These are phyloP conservation scores for Phalaenopsis aphrodite DNA, from an alignment of 106 monocot genomes.

Conservation along the genomic window DNA sequence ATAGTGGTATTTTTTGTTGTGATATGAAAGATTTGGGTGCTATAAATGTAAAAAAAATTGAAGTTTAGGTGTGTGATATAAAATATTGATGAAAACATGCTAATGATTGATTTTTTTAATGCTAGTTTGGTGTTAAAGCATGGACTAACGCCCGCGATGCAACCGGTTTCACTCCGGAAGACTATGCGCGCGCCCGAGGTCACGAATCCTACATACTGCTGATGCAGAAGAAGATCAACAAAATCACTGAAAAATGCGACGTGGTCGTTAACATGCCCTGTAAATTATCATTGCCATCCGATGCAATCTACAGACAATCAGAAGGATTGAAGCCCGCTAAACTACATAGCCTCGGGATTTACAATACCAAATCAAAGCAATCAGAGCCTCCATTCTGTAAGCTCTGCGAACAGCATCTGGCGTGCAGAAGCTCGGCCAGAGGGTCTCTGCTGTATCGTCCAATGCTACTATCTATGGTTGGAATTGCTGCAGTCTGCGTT, in stretches of 20 bases:
- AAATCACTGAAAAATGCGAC: constrained; percentile 10
- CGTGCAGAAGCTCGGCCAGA: neutral
- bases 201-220: constrained; percentile 44
- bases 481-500: constrained; percentile 76
- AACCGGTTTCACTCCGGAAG: constrained; percentile 56
- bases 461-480: constrained; percentile 46
- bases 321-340: constrained; percentile 9
- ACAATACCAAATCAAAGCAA: constrained; percentile 8
- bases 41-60: too few species aligned
- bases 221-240: constrained; percentile 46
- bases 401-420: constrained; percentile 34
- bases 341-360: constrained; percentile 12
- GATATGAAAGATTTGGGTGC: too few species aligned
- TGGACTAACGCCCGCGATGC: constrained; percentile 55
- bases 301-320: neutral
- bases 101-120: neutral
- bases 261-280: constrained; percentile 30
- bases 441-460: constrained; percentile 43
- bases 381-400: constrained; percentile 17
- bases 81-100: neutral
- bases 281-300: neutral
- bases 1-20: too few species aligned
- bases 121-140: constrained; percentile 63
- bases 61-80: too few species aligned
- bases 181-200: constrained; percentile 52